phyloP scores from a whole-genome alignment of 805 yeast genomes.

The Hanseniaspora nectarophila region DNA sequence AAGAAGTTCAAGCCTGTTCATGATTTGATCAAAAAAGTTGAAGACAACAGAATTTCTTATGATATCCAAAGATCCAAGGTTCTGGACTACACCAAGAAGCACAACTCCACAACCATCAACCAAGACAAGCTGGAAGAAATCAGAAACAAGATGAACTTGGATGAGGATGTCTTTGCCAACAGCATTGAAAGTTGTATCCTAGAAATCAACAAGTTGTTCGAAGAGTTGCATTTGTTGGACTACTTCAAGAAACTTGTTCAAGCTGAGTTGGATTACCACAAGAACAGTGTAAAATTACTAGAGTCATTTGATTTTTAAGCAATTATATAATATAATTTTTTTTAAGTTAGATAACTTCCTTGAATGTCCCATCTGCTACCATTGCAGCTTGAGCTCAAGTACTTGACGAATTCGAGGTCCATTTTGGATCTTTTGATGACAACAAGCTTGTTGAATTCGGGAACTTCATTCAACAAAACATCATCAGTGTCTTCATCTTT shows the following conservation, averaged over 20 bases:
- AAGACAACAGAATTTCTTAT: slow-evolving; percentile 62
- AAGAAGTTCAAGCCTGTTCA: slow-evolving; percentile 51
- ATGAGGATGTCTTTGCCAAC: slow-evolving; percentile 82
- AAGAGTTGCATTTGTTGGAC: slow-evolving; percentile 54
- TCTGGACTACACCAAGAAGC: slow-evolving; percentile 34
- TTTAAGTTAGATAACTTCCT: slow-evolving; percentile 7
- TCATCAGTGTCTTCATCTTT: slow-evolving; percentile 52
- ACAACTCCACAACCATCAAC: slow-evolving; percentile 10
- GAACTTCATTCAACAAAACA: slow-evolving; percentile 66
- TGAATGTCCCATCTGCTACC: slow-evolving; percentile 87
- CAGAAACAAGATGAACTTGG: slow-evolving; percentile 64
- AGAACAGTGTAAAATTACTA: slow-evolving; percentile 26
- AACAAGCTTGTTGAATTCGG: slow-evolving; percentile 69
- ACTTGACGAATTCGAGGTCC: slow-evolving; percentile 84
- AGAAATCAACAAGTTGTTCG: slow-evolving; percentile 69
- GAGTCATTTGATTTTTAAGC: slow-evolving; percentile 12
- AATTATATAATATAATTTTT: background rate
- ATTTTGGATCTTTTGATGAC: slow-evolving; percentile 72
- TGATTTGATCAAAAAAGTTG: slow-evolving; percentile 60
- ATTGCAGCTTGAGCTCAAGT: slow-evolving; percentile 74
- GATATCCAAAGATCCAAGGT: slow-evolving; percentile 58
- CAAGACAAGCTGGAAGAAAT: slow-evolving; percentile 63
- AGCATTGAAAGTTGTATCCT: slow-evolving; percentile 79
- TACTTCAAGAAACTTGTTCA: slow-evolving; percentile 55
- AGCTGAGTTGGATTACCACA: slow-evolving; percentile 74